Percentiles rank a stretch among this genome's conserved stretches.
Evolutionary conservation across 345 rosid genomes (phyloP).

Genomic region (Heritiera littoralis): DNA sequence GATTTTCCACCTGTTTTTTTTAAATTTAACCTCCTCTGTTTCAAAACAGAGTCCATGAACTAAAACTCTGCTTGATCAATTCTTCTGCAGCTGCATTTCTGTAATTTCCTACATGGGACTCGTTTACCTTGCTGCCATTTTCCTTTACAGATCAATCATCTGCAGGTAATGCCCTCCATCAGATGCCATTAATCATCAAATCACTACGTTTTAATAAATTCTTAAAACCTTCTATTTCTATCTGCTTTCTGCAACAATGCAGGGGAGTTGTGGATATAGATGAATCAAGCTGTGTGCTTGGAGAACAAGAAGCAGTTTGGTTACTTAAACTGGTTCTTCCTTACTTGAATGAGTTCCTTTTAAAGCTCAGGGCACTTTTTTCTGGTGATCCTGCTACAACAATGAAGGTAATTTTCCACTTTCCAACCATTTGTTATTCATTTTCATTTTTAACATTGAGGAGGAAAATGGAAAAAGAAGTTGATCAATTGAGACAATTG

Average conservation of each 20-base stretch:
- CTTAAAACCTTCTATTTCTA: not conserved
- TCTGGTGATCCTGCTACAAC: conserved; percentile 92
- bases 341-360: conserved; percentile 67
- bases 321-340: conserved; percentile 69
- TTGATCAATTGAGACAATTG: conserved; percentile 38
- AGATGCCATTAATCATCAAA: not conserved
- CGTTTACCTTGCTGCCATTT: conserved; percentile 69
- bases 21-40: conserved; percentile 9
- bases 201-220: not conserved
- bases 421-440: too few species aligned
- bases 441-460: not conserved
- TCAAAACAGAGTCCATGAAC: not conserved
- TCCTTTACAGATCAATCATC: conserved; percentile 60
- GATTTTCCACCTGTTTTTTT: not conserved
- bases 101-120: conserved; percentile 79
- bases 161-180: conserved; percentile 49
- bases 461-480: not conserved
- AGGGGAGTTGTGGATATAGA: conserved; percentile 54
- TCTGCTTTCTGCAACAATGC: conserved; percentile 4
- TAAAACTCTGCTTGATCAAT: conserved; percentile 15
- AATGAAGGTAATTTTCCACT: conserved; percentile 60
- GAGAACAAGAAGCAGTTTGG: conserved; percentile 83
- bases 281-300: conserved; percentile 50
- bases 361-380: conserved; percentile 72
- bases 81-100: conserved; percentile 67